Conservation (phyloP, 768 basidiomycete species). For the Collybiopsis confluens region DNA sequence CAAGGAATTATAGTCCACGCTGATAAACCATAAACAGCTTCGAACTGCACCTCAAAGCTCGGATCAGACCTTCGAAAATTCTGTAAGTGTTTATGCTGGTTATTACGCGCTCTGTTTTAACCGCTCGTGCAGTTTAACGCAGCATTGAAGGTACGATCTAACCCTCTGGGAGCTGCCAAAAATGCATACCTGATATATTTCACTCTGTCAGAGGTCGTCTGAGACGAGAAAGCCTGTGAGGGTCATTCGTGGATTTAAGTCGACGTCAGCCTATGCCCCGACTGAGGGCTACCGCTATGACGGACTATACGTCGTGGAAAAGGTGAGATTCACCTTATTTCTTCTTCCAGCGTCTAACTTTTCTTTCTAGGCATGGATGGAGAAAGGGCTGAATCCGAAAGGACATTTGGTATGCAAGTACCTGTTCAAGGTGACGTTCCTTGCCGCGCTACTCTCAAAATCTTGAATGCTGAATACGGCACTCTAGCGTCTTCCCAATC, state of each 20-base stretch:
- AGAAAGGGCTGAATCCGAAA: constrained; percentile 60
- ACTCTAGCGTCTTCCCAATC: constrained; percentile 50
- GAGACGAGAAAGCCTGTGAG: constrained; percentile 80
- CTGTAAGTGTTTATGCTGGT: constrained; percentile 22
- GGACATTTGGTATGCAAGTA: constrained; percentile 84
- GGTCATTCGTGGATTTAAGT: constrained; percentile 84
- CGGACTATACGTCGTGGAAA: constrained; percentile 78
- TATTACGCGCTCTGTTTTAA: neutral
- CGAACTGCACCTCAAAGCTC: constrained; percentile 85
- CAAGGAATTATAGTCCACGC: too few species aligned
- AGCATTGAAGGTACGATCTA: constrained; percentile 3
- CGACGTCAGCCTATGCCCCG: constrained; percentile 70
- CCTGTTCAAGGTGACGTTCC: constrained; percentile 75
- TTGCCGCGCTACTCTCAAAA: too few species aligned
- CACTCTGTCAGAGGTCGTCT: constrained; percentile 74
- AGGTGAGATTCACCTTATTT: constrained; percentile 40
- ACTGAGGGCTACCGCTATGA: constrained; percentile 88
- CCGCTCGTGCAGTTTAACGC: constrained; percentile 18
- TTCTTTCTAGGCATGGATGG: constrained; percentile 61
- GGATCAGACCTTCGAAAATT: constrained; percentile 77
- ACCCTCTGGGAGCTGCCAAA: too few species aligned
- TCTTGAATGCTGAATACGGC: too few species aligned
- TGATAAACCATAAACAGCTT: constrained; percentile 40
- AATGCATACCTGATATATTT: constrained; percentile 2
- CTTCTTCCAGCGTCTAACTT: too few species aligned